Evolutionary conservation across 371 early-diverging fungal genomes (phyloP).

Genomic region (Mortierella sp.): DNA sequence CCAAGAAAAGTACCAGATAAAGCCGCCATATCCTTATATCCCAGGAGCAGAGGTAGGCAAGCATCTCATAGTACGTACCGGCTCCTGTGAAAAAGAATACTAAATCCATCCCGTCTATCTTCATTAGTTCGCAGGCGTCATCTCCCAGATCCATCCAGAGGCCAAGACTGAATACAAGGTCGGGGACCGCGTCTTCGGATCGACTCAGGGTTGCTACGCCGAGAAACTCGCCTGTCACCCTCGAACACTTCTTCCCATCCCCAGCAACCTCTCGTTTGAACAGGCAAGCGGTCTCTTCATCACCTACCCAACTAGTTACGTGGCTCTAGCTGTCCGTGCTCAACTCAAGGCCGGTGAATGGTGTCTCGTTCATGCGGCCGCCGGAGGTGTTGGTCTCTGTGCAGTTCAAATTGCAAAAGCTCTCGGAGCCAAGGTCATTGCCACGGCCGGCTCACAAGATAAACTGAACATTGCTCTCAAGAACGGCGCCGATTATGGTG

Average conservation of each 20-base stretch:
- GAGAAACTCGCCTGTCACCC: slow-evolving; percentile 70
- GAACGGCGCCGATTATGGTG: slow-evolving; percentile 81
- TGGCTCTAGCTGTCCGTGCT: slow-evolving; percentile 79
- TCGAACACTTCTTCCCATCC: slow-evolving; percentile 69
- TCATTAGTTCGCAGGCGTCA: slow-evolving; percentile 65
- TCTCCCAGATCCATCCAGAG: slow-evolving; percentile 53
- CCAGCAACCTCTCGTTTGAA: slow-evolving; percentile 75
- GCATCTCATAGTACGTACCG: too few species aligned
- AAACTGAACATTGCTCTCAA: slow-evolving; percentile 77
- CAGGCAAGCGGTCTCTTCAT: slow-evolving; percentile 84
- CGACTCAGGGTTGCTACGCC: slow-evolving; percentile 75
- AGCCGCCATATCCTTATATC: slow-evolving; percentile 85
- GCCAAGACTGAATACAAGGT: slow-evolving; percentile 62
- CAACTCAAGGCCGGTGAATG: slow-evolving; percentile 68
- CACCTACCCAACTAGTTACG: slow-evolving; percentile 87
- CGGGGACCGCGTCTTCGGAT: slow-evolving; percentile 87
- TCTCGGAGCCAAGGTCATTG: slow-evolving; percentile 88
- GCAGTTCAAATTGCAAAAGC: slow-evolving; percentile 78
- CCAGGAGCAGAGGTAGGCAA: slow-evolving; percentile 79
- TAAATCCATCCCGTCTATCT: neutral
- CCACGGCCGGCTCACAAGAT: slow-evolving; percentile 80
- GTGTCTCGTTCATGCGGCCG: slow-evolving; percentile 85
- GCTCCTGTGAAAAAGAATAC: too few species aligned
- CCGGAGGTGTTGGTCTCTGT: slow-evolving; percentile 80
- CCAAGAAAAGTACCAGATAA: slow-evolving; percentile 88